These are phyloP conservation scores for Nicotiana paniculata DNA, from an alignment of 257 asterid genomes.

Conservation along the genomic window DNA sequence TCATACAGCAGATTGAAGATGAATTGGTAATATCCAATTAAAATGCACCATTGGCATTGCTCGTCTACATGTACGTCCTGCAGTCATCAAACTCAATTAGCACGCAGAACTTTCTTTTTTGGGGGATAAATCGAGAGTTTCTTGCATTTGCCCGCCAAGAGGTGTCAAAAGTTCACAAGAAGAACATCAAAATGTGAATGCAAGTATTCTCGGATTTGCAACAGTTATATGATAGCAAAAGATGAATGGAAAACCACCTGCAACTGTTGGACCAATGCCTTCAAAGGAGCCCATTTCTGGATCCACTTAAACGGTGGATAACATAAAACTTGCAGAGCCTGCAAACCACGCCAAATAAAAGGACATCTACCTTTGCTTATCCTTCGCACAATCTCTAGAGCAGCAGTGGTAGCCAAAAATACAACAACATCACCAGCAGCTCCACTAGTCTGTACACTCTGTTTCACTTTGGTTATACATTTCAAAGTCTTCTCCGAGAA, in stretches of 20 bases:
- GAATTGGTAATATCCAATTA: background rate
- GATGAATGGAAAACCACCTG: slow-evolving; percentile 23
- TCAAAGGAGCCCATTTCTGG: slow-evolving; percentile 35
- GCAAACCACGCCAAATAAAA: slow-evolving; percentile 36
- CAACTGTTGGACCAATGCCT: slow-evolving; percentile 19
- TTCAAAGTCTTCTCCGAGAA: slow-evolving; percentile 24
- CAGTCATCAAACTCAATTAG: background rate
- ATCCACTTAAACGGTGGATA: slow-evolving; percentile 38
- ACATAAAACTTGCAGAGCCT: slow-evolving; percentile 32
- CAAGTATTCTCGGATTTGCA: background rate
- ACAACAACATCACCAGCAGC: slow-evolving; percentile 16
- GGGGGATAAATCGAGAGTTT: background rate
- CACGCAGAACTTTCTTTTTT: background rate
- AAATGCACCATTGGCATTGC: background rate
- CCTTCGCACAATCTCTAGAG: slow-evolving; percentile 34
- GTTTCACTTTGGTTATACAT: slow-evolving; percentile 23
- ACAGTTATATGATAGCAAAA: background rate
- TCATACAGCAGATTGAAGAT: background rate
- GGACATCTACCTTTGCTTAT: slow-evolving; percentile 36
- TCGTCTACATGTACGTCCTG: background rate
- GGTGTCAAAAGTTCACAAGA: background rate
- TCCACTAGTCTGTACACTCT: slow-evolving; percentile 20
- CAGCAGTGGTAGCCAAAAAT: slow-evolving; percentile 34
- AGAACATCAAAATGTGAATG: background rate
- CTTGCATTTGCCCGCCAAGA: background rate